phyloP scores from a whole-genome alignment of 2,329 filamentous ascomycete genomes.

The Xylariomycetidae sp. region DNA sequence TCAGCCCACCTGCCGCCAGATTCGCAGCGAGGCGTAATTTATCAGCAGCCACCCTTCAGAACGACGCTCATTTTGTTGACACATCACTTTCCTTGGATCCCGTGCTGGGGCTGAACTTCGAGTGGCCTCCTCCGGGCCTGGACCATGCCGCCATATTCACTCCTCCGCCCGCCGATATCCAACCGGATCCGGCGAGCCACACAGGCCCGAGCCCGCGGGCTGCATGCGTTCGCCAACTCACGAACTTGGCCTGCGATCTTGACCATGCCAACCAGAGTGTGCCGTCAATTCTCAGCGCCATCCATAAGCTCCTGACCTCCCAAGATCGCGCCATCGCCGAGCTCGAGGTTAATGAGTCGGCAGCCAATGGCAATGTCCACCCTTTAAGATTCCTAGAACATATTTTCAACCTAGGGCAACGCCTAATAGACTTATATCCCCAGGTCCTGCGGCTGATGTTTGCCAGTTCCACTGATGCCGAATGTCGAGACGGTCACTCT shows the following conservation, averaged over 20 bases:
- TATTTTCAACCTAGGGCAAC: conserved; percentile 30
- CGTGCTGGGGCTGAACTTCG: conserved; percentile 12
- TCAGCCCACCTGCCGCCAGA: conserved; percentile 36
- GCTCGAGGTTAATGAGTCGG: no score
- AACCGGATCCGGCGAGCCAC: conserved; percentile 4
- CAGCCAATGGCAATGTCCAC: no score
- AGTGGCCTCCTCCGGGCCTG: conserved; percentile 15
- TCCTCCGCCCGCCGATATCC: conserved; percentile 2
- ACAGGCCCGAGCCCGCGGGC: conserved; percentile 7
- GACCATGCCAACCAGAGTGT: no score
- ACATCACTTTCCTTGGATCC: conserved; percentile 2
- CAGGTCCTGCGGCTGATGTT: conserved; percentile 19
- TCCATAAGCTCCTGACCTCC: no score
- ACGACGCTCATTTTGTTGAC: conserved; percentile 3
- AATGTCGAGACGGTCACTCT: conserved; percentile 30
- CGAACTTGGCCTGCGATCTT: conserved; percentile 18
- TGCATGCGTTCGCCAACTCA: conserved; percentile 15
- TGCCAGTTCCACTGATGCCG: conserved; percentile 1
- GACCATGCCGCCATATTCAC: conserved; percentile 1
- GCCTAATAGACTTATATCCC: conserved; percentile 32
- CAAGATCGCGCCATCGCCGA: no score
- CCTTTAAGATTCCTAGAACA: conserved; percentile 28
- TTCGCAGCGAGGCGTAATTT: conserved; percentile 10
- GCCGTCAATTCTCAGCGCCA: no score
- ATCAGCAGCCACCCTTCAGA: conserved; percentile 9